These are phyloP conservation scores for Phaseolus lunatus DNA, from an alignment of 306 rosid genomes.

Conservation along the genomic window DNA sequence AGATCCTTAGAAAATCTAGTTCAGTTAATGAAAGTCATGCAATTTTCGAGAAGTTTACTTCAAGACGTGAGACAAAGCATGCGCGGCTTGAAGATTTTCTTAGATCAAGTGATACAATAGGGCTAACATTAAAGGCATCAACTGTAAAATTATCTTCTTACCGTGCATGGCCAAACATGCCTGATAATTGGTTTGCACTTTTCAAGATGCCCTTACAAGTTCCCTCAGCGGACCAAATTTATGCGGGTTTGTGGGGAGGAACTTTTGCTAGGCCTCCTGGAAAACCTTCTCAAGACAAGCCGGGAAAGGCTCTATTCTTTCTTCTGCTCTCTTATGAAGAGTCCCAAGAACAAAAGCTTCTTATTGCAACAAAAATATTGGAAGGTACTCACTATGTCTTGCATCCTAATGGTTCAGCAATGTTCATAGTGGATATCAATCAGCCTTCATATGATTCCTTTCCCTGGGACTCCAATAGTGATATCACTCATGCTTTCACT, in stretches of 20 bases:
- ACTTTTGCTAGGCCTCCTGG: constrained; percentile 95
- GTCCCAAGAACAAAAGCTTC: constrained; percentile 55
- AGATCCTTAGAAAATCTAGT: constrained; percentile 63
- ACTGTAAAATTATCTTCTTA: constrained; percentile 67
- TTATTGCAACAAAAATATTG: constrained; percentile 82
- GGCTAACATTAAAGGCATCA: constrained; percentile 66
- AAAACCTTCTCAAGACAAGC: constrained; percentile 72
- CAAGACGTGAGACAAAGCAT: constrained; percentile 57
- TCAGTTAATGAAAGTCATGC: constrained; percentile 49
- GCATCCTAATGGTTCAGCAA: constrained; percentile 91
- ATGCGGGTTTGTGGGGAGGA: constrained; percentile 91
- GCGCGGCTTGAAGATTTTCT: constrained; percentile 71
- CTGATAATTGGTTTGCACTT: constrained; percentile 76
- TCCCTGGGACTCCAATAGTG: constrained; percentile 65
- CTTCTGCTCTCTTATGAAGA: constrained; percentile 84
- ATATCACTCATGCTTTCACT: constrained; percentile 53
- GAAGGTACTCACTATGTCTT: constrained; percentile 84
- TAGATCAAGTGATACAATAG: constrained; percentile 59
- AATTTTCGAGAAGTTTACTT: constrained; percentile 52
- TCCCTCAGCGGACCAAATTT: constrained; percentile 59
- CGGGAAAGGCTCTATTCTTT: constrained; percentile 78
- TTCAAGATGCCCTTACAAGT: constrained; percentile 74
- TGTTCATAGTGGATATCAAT: constrained; percentile 71
- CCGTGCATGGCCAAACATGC: constrained; percentile 93
- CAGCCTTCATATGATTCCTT: constrained; percentile 74